These are phyloP conservation scores for Termitomyces sp. DNA, from an alignment of 768 basidiomycete genomes.

Conservation along the genomic window DNA sequence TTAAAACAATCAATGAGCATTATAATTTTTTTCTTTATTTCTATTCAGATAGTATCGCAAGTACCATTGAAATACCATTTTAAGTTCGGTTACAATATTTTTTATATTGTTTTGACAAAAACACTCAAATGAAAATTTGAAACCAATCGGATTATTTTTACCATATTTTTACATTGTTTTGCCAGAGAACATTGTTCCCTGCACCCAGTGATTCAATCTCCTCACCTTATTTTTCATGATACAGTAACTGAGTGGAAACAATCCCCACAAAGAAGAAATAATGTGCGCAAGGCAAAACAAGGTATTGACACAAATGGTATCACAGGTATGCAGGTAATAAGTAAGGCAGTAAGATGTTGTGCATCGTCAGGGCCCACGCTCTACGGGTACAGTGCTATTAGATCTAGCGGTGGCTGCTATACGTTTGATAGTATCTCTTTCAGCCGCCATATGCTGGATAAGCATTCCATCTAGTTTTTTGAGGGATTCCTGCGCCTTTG, in stretches of 20 bases:
- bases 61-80: too few relatives aligned
- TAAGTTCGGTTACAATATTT: too few relatives aligned
- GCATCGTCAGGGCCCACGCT: conserved; percentile 13
- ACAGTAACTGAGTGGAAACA: not conserved
- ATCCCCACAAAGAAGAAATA: not conserved
- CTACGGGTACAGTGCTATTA: conserved; percentile 13
- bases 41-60: too few relatives aligned
- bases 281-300: not conserved
- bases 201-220: too few relatives aligned
- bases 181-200: too few relatives aligned
- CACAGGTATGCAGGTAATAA: conserved; percentile 17
- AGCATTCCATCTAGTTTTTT: conserved; percentile 75
- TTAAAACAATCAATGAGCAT: too few relatives aligned
- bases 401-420: conserved; percentile 48
- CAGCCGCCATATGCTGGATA: conserved; percentile 76
- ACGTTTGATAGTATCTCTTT: conserved; percentile 73
- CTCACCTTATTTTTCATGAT: not conserved
- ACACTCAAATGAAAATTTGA: too few relatives aligned
- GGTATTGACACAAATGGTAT: conserved; percentile 14
- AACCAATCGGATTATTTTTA: too few relatives aligned
- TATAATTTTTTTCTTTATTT: too few relatives aligned
- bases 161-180: too few relatives aligned
- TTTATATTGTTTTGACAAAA: too few relatives aligned
- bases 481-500: conserved; percentile 51
- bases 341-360: conserved; percentile 9